Evolutionary conservation across 2,329 filamentous ascomycete species (phyloP).

Genomic region (Lasiodiplodia gonubiensis): DNA sequence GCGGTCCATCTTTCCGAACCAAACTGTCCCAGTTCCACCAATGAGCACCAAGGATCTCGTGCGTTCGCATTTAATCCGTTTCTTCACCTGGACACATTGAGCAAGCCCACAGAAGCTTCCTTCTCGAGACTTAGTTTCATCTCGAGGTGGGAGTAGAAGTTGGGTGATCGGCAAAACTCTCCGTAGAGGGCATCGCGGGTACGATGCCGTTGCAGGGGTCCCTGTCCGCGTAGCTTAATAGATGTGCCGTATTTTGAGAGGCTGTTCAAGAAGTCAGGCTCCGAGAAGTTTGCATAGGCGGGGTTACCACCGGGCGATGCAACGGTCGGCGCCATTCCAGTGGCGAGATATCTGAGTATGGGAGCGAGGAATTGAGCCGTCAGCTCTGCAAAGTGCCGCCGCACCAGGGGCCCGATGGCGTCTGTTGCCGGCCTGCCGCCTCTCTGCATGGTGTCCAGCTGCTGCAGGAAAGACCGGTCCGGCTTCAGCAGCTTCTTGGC

Average conservation of each 20-base stretch:
- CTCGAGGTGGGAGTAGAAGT: conserved; percentile 51
- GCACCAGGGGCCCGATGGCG: conserved; percentile 45
- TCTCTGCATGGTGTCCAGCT: conserved; percentile 41
- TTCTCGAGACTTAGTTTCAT: conserved; percentile 50
- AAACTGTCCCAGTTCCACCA: conserved; percentile 15
- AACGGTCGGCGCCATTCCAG: conserved; percentile 38
- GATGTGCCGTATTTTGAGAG: conserved; percentile 47
- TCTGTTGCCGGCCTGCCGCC: conserved; percentile 1
- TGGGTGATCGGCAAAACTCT: conserved; percentile 45
- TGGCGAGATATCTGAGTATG: conserved; percentile 49
- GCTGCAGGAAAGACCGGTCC: conserved; percentile 41
- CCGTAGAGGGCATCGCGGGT: conserved; percentile 46
- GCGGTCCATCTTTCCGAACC: conserved; percentile 21
- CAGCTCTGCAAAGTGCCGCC: conserved; percentile 50
- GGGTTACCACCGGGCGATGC: conserved; percentile 44
- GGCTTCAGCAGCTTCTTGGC: conserved; percentile 48
- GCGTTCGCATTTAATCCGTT: background rate
- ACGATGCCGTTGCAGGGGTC: conserved; percentile 45
- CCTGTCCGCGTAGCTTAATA: conserved; percentile 46
- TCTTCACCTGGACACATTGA: conserved; percentile 31
- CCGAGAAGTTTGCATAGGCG: conserved; percentile 47
- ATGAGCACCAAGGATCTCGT: background rate
- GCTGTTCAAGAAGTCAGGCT: conserved; percentile 44
- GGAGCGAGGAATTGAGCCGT: conserved; percentile 50
- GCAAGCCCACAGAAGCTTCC: conserved; percentile 46